Base-by-base conservation (phyloP, 163 green algal genomes). In the Scenedesmus sp. region DNA sequence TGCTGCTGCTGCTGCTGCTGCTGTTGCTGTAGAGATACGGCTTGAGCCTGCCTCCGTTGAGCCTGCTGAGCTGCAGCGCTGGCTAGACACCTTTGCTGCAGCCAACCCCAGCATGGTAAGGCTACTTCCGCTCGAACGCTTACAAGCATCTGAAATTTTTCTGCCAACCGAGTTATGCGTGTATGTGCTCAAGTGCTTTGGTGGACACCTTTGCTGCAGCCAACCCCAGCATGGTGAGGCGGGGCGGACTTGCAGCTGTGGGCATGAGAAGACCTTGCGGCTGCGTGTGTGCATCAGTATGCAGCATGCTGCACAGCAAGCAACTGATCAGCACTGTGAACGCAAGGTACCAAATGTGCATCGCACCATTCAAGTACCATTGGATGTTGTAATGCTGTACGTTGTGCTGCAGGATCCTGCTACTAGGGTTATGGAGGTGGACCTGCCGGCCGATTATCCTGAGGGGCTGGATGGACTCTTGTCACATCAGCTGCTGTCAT, bases 81-180 rank as follows among this genome's bases (percentile, higher is more conserved):
- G 88, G 88, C 79, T 92, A 46, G 88, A 92, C 79, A 88, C 62
- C 0, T 46, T 92, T 6, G 34, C 67, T 9, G 34, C 74, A 66
- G 16, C 66, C 76, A 91, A 91, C 88, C 56, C 77, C 16, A 60
- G 20, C 23, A 91, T 91, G 88, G 88, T 87, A 60, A 85, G 88
- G 3, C n/a, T 46, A 46, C 34, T 46, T 46, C 34, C 26, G 16
- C 4, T 46, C 73, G 56, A 52, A 82, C 0, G 0, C 34, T 46
- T 46, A 46, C 34, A 46, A 46, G 34, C 34, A 46, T 46, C 34
- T 46, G 34, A 46, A 46, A 46, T 46, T 46, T 46, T 46, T 46
- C 34, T 46, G 34, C 34, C 34, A 46, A 46, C 34, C 34, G 34
- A 46, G 34, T 46, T 46, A 46, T 46, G 34, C 34, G 34, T 46